Conservation (phyloP, 1,139 yeast genomes). For the Blastobotrys capitulatus region DNA sequence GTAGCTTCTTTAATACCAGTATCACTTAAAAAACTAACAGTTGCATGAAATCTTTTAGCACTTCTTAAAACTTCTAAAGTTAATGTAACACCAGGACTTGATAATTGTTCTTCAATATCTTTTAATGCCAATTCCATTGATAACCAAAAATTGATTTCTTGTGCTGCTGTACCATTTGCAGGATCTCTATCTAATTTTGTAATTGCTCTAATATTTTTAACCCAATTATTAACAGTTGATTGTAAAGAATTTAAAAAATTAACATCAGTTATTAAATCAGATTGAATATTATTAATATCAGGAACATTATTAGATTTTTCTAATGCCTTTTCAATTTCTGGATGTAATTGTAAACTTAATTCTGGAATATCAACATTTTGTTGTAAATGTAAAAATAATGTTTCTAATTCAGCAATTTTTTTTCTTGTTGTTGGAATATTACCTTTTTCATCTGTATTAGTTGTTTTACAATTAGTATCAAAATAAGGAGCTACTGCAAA, state of each 20-base stretch:
- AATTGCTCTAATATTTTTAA: slow-evolving; percentile 53
- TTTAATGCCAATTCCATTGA: slow-evolving; percentile 60
- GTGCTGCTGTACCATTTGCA: slow-evolving; percentile 52
- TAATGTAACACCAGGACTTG: slow-evolving; percentile 48
- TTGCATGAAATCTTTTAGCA: slow-evolving; percentile 77
- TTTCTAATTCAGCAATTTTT: slow-evolving; percentile 63
- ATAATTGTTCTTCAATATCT: slow-evolving; percentile 54
- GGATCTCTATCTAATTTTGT: slow-evolving; percentile 50
- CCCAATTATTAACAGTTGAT: slow-evolving; percentile 66
- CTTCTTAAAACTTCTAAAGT: slow-evolving; percentile 58
- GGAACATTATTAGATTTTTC: slow-evolving; percentile 26
- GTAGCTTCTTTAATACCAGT: slow-evolving; percentile 61
- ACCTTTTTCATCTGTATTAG: slow-evolving; percentile 15
- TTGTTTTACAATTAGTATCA: slow-evolving; percentile 35
- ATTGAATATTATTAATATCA: slow-evolving; percentile 32
- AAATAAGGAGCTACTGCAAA: slow-evolving; percentile 51
- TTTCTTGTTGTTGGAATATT: slow-evolving; percentile 34
- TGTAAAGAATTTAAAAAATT: slow-evolving; percentile 61
- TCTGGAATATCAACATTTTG: slow-evolving; percentile 68
- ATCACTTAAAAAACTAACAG: slow-evolving; percentile 66
- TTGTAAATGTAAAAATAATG: slow-evolving; percentile 64
- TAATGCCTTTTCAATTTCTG: slow-evolving; percentile 42
- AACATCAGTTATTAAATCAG: slow-evolving; percentile 43
- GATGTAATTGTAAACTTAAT: slow-evolving; percentile 49
- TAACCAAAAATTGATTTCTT: slow-evolving; percentile 77